These are phyloP conservation scores for Aspergillus quadricinctus DNA, from an alignment of 2,329 filamentous ascomycete species.

Conservation along the genomic window DNA sequence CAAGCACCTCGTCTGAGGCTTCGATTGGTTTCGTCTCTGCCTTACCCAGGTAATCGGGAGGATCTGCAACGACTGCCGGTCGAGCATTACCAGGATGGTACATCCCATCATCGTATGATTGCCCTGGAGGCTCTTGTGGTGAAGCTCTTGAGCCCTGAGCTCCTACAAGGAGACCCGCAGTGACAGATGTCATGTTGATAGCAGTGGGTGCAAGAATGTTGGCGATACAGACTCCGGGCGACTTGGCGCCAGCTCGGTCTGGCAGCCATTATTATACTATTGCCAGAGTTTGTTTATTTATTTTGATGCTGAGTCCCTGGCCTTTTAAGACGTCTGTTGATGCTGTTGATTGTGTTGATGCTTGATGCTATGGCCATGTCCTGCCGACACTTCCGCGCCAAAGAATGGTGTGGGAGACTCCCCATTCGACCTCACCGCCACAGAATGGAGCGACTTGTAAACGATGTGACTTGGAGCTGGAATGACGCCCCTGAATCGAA, in stretches of 20 bases:
- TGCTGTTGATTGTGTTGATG: not conserved
- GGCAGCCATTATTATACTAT: not conserved
- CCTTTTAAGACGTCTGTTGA: not conserved
- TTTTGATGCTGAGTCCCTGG: not conserved
- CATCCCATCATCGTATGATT: not conserved
- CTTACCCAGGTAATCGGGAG: not conserved
- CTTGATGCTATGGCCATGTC: not conserved
- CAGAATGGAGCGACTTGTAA: too few relatives aligned
- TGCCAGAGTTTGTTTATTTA: not conserved
- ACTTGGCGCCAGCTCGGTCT: not conserved
- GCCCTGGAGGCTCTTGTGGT: not conserved
- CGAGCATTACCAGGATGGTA: not conserved
- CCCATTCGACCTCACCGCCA: too few relatives aligned
- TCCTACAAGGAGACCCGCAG: not conserved
- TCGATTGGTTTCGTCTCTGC: not conserved
- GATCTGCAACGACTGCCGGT: not conserved
- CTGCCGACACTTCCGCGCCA: not conserved
- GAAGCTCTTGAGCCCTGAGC: not conserved
- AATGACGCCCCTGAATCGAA: too few relatives aligned
- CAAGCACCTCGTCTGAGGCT: not conserved
- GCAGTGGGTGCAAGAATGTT: not conserved
- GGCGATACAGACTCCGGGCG: not conserved
- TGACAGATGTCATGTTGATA: not conserved
- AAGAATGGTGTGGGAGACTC: not conserved
- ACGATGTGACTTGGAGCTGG: too few relatives aligned